Evolutionary conservation across 2,329 filamentous ascomycete species (phyloP).

Genomic region (Acrodontium crateriforme): DNA sequence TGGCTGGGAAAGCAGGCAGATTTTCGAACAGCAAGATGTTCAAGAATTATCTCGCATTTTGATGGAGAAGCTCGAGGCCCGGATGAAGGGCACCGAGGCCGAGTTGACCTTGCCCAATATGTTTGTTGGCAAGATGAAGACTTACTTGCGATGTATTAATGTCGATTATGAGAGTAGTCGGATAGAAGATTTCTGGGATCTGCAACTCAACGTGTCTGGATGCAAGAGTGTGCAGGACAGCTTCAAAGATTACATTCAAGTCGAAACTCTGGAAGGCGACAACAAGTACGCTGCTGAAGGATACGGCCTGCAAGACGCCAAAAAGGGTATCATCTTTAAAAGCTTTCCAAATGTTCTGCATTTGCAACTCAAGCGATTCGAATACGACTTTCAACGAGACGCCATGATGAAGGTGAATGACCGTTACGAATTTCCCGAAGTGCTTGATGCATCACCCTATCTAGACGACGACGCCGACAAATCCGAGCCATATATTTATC

Average conservation of each 20-base stretch:
- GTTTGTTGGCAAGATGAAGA: conserved; percentile 97
- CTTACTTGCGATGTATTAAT: conserved; percentile 96
- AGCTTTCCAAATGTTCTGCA: conserved; percentile 90
- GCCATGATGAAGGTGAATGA: conserved; percentile 99
- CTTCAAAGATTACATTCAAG: conserved; percentile 90
- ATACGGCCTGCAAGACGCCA: conserved; percentile 85
- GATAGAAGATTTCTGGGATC: conserved; percentile 96
- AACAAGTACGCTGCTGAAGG: conserved; percentile 96
- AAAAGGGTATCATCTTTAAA: conserved; percentile 95
- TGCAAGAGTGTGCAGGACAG: conserved; percentile 89
- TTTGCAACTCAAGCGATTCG: conserved; percentile 90
- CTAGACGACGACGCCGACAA: conserved; percentile 73
- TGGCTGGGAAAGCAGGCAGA: conserved; percentile 94
- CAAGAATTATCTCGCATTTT: conserved; percentile 92
- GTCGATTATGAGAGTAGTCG: conserved; percentile 94
- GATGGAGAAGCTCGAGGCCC: conserved; percentile 93
- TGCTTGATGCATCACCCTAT: conserved; percentile 74
- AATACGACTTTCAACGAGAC: conserved; percentile 91
- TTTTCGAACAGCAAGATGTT: conserved; percentile 97
- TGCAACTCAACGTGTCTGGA: conserved; percentile 89
- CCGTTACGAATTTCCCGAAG: conserved; percentile 75
- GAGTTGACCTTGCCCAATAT: conserved; percentile 80
- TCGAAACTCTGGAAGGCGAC: conserved; percentile 92
- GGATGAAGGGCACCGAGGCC: conserved; percentile 91
- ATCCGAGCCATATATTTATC: conserved; percentile 81